Conservation (phyloP, 2,329 filamentous ascomycete genomes). For the Epichloe gansuensis region DNA sequence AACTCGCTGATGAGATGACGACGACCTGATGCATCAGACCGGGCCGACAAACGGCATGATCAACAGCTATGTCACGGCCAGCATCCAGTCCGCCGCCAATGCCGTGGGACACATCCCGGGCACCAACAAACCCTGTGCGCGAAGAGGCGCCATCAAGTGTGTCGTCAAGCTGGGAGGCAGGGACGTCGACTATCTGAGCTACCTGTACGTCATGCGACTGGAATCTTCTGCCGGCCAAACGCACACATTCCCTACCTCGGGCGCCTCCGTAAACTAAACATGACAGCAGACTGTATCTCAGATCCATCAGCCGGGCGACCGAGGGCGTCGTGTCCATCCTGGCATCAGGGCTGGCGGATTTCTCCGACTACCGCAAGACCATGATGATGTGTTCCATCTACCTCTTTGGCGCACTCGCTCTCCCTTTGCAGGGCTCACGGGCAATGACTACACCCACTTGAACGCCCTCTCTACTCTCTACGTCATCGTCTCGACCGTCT, state of each 20-base stretch:
- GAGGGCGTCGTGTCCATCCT: slow-evolving; percentile 11
- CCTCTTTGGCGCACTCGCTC: slow-evolving; percentile 10
- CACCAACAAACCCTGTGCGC: slow-evolving; percentile 9
- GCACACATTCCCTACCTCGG: too few species aligned
- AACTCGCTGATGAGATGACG: neutral
- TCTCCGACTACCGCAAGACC: slow-evolving; percentile 11
- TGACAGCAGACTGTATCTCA: slow-evolving; percentile 8
- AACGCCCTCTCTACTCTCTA: slow-evolving; percentile 9
- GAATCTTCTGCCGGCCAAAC: neutral
- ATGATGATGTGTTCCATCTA: slow-evolving; percentile 13
- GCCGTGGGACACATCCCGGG: slow-evolving; percentile 10
- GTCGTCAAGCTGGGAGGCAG: slow-evolving; percentile 10
- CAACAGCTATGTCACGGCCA: slow-evolving; percentile 11
- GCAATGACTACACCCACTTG: slow-evolving; percentile 8
- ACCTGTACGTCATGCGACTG: slow-evolving; percentile 5
- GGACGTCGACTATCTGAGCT: slow-evolving; percentile 12
- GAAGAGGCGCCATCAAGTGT: slow-evolving; percentile 10
- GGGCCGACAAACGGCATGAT: slow-evolving; percentile 11
- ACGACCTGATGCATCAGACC: slow-evolving; percentile 3
- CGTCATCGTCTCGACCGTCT: slow-evolving; percentile 9
- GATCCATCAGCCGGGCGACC: slow-evolving; percentile 9
- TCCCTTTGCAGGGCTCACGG: slow-evolving; percentile 10
- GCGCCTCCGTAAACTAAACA: neutral
- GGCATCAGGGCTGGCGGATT: slow-evolving; percentile 9
- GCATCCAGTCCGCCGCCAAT: slow-evolving; percentile 11